Base-by-base conservation (phyloP, 2,329 filamentous ascomycete genomes). In the Trichoderma sp. region DNA sequence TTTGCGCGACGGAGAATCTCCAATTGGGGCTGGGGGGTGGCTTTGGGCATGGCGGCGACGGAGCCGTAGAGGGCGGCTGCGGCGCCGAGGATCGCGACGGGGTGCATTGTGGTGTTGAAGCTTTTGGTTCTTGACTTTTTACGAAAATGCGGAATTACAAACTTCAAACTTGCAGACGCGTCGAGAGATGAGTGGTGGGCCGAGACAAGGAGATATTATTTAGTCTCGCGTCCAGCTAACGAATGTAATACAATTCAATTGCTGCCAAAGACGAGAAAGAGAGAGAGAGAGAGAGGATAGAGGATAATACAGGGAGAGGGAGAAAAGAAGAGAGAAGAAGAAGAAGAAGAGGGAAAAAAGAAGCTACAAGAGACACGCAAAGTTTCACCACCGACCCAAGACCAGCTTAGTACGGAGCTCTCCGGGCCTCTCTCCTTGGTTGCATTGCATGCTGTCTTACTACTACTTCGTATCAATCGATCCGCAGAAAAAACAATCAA, bases 31-130 rank as follows among this genome's bases (percentile, higher is more conserved):
- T 27, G 29, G 10, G 64, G 53, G n/a, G 54, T 56, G 48, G 73
- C 72, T 12, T 75, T 72, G 39, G 75, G 73, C 17, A 76, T 71
- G 70, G 79, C 78, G 35, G 73, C 70, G 15, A 74, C 74, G 34
- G 73, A 65, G 9, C 70, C 70, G 59, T 71, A 42, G 34, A 78
- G 72, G 39, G 76, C 72, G n/a, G 67, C 69, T 25, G 70, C 73
- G 42, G 71, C 66, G 48, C 75, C 73, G 67, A 77, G 60, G 69
- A 79, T 69, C 37, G 71, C 73, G 48, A 73, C 74, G 19, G 76
- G 69, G 68, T 76, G 74, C 78, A 80, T 80, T 60, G 64, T 72
- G 37, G n/a, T 22, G 15, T 10, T 54, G n/a, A 32, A 35, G 22
- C 48, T 50, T n/a, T 34, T 19, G 1, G 22, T 25, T 29, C 34